These are phyloP conservation scores for Pseudogymnoascus sp. DNA, from an alignment of 2,329 filamentous ascomycete species.

Conservation along the genomic window DNA sequence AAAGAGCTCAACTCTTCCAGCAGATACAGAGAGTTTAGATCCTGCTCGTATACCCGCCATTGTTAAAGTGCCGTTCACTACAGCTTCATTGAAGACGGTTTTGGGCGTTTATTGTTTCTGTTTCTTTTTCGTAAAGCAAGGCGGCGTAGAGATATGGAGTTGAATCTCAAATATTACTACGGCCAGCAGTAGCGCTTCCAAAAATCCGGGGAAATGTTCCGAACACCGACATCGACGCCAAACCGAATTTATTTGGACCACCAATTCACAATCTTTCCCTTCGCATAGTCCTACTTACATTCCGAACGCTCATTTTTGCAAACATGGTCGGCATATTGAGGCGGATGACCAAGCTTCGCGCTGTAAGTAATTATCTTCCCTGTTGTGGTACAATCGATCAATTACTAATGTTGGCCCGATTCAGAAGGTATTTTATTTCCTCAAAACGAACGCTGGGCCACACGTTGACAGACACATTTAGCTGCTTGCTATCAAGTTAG, in stretches of 20 bases:
- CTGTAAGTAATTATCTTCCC: conserved; percentile 46
- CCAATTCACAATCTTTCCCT: conserved; percentile 3
- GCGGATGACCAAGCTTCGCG: conserved; percentile 68
- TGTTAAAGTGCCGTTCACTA: background rate
- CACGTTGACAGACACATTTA: conserved; percentile 34
- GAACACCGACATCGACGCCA: background rate
- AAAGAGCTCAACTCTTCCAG: conserved; percentile 3
- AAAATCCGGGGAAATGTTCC: conserved; percentile 12
- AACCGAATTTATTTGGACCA: conserved; percentile 7
- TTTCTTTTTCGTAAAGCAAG: background rate
- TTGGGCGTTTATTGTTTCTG: background rate
- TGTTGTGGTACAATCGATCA: conserved; percentile 15
- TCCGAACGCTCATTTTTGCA: conserved; percentile 15
- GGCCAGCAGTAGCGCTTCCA: background rate
- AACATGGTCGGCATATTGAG: conserved; percentile 53
- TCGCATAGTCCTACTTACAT: background rate
- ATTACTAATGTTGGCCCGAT: conserved; percentile 18
- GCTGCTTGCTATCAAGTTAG: conserved; percentile 70
- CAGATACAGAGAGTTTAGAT: conserved; percentile 4
- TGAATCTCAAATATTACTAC: background rate
- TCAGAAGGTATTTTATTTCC: conserved; percentile 27
- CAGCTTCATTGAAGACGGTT: background rate
- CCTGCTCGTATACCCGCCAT: conserved; percentile 8
- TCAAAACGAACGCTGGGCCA: background rate
- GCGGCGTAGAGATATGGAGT: background rate